Evolutionary conservation across 2,329 filamentous ascomycete genomes (phyloP), one percentile per base, ranked within the genome.

Genomic region (Thermothelomyces thermophilus): DNA sequence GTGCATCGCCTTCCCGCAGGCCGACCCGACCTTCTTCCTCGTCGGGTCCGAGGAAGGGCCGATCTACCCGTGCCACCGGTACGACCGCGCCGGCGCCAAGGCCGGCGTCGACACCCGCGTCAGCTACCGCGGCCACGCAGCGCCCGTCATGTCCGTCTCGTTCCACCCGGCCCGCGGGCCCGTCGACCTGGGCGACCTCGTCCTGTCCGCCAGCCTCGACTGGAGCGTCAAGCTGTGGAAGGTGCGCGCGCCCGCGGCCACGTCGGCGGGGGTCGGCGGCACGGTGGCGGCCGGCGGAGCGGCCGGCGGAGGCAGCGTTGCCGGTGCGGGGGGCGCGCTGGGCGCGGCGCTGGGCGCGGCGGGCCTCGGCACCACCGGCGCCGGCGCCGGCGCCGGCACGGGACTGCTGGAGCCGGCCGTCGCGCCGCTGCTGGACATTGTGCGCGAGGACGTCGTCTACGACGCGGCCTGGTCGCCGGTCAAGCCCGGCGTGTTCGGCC

Each of bases 221-320:
- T 98, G 93, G 93, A 94, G 86, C 59, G 90, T 96, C 59, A 96
- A 95, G 70, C 74, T 98, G 14, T 98, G 93, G 93, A 93, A 93
- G 68, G 86, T 95, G 13, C 86, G 90, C 35, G 84, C 88, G 1
- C 87, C 87, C 1, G 85, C 86, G 0, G 84, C 85, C 2, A 84
- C 82, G 4, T 82, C 80, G 14, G 84, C 84, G 9, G 24, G 24
- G 0, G 74, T 76, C 24, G 11, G 24, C 14, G 19, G 36, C 17
- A 26, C 31, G 8, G 41, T 24, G 7, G 39, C 34, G 1, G 41
- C 41, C 6, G 41, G n/a, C 13, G 36, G 36, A 7, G 14, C 10
- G 1, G 19, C 14, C 16, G 30, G 24, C n/a, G 36, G 16, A 7
- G 37, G 19, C 22, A 11, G 37, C 14, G 34, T 8, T 20, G 35